Percentiles rank a stretch among this genome's conserved stretches.
Conservation (phyloP, 2,329 filamentous ascomycete genomes). For the Nothophaeocryptopus gaeumannii region DNA sequence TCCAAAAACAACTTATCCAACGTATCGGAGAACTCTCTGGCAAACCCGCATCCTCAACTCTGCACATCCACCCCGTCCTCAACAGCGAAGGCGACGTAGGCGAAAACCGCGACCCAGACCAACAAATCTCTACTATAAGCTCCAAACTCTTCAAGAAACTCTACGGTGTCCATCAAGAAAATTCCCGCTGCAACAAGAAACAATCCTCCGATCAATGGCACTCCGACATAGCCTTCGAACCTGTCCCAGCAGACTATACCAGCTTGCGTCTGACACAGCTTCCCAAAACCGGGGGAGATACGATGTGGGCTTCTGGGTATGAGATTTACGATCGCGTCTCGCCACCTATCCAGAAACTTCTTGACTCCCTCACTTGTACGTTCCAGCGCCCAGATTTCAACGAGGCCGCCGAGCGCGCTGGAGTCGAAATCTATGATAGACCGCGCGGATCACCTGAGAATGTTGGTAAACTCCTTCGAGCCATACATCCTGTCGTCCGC, state of each 20-base stretch:
- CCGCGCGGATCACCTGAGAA: slow-evolving; percentile 28
- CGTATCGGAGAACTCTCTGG: slow-evolving; percentile 58
- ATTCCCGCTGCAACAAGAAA: slow-evolving; percentile 43
- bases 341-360: slow-evolving; percentile 54
- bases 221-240: slow-evolving; percentile 65
- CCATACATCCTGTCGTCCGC: slow-evolving; percentile 51
- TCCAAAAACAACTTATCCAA: slow-evolving; percentile 62
- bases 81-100: slow-evolving; percentile 48
- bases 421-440: slow-evolving; percentile 20
- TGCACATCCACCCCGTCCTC: slow-evolving; percentile 61
- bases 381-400: slow-evolving; percentile 36
- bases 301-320: slow-evolving; percentile 66
- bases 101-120: slow-evolving; percentile 29
- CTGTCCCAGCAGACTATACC: slow-evolving; percentile 62
- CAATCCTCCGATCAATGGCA: slow-evolving; percentile 50
- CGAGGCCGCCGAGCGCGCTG: slow-evolving; percentile 23
- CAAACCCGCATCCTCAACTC: slow-evolving; percentile 54
- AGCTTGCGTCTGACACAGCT: slow-evolving; percentile 56
- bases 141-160: slow-evolving; percentile 37
- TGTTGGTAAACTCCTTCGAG: slow-evolving; percentile 16
- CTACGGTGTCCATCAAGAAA: slow-evolving; percentile 41
- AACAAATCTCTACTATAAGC: slow-evolving; percentile 41
- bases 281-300: slow-evolving; percentile 55
- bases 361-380: slow-evolving; percentile 58
- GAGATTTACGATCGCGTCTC: slow-evolving; percentile 65